Evolutionary conservation across 2,329 filamentous ascomycete genomes (phyloP), one percentile per base, ranked within the genome.

Genomic region (Paradendryphiella salina): DNA sequence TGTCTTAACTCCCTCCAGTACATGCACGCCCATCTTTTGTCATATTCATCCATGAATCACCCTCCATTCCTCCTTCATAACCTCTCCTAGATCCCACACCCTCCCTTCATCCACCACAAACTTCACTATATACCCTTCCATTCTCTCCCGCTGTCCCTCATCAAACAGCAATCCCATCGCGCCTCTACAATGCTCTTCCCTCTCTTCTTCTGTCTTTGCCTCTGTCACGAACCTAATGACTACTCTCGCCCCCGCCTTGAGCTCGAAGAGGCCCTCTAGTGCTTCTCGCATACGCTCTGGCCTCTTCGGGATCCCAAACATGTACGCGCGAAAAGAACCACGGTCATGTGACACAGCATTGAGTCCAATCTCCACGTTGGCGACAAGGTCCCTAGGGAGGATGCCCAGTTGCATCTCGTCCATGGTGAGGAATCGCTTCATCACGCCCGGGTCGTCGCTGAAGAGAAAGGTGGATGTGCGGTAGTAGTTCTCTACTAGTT

Each of bases 381-480:
- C 46, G 0, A 63, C 56, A 0, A 64, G 39, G 4, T 52, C 41
- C 34, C 46, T 52, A 0, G 61, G 61, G 4, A 29, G 8, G 3
- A 54, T 45, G 0, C 53, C 55, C 1, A 62, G 31, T 1, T 32
- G 41, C 31, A 65, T 31, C 10, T 59, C 55, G 32, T 65, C 60
- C 1, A 52, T 54, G 2, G 43, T 36, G 7, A 64, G 45, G 14
- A 63, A 64, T 5, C 52, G 51, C 26, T 36, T 45, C 17, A 64
- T 57, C 8, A 62, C 28, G 4, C 50, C 58, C 2, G 59, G 50
- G 1, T 58, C 56, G 13, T 60, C 56, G 23, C 50, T 50, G 20
- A 65, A 65, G 1, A 59, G 14, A 18, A 64, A 64, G 0, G 50
- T 60, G 0, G 56, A 60, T 1, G 53, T 63, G n/a, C 47, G 54